A percentile compares a stretch with the other conserved stretches of the same genome.
Evolutionary conservation across 2,329 filamentous ascomycete species (phyloP).

Genomic region (Elsinoe batatas): DNA sequence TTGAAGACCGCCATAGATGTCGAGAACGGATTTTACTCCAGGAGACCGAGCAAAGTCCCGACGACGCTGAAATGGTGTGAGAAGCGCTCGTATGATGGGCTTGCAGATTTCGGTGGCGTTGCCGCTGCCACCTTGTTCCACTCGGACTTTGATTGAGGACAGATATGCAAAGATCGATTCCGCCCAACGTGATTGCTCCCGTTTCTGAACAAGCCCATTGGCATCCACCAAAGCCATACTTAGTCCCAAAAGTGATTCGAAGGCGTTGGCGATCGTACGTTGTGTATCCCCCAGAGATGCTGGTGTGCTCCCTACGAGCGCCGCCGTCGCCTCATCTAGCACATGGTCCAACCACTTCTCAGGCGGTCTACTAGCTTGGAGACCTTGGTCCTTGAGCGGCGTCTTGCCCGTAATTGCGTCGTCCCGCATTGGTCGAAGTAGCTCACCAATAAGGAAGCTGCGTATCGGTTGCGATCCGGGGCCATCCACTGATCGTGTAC

Average conservation of each 20-base stretch:
- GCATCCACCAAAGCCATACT: neutral
- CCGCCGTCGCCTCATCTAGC: neutral
- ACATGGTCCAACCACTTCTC: neutral
- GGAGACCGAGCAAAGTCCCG: neutral
- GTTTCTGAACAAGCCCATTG: neutral
- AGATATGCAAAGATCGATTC: neutral
- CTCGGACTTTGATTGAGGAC: neutral
- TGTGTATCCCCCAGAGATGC: neutral
- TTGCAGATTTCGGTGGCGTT: neutral
- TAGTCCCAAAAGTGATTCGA: neutral
- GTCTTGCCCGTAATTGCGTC: neutral
- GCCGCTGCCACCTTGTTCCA: neutral
- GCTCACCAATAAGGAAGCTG: neutral
- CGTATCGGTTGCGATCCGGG: neutral
- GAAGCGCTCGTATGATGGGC: neutral
- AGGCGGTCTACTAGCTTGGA: neutral
- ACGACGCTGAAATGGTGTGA: neutral
- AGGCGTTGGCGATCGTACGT: neutral
- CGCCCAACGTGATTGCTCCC: neutral
- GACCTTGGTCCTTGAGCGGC: neutral
- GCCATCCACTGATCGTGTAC: too few species aligned
- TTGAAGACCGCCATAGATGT: neutral
- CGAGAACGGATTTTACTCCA: neutral
- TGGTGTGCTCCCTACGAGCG: neutral
- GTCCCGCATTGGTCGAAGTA: neutral